phyloP scores from a whole-genome alignment of 331 rosid genomes.

The Phaseolus coccineus region DNA sequence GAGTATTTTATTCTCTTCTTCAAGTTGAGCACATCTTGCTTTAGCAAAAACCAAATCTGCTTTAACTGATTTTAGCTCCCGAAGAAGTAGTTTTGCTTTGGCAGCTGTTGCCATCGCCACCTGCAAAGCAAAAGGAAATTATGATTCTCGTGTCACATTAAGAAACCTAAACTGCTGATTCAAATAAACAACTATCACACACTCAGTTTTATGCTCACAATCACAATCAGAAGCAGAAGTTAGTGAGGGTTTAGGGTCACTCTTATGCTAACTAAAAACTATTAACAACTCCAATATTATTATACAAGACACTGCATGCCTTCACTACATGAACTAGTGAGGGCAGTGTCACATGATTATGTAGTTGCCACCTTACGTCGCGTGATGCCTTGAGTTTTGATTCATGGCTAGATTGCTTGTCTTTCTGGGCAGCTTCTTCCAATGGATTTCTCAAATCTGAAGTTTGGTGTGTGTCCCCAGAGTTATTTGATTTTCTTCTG shows the following conservation, averaged over 20 bases:
- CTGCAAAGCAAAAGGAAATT: slow-evolving; percentile 56
- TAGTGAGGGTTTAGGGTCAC: background rate
- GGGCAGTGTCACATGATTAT: slow-evolving; percentile 64
- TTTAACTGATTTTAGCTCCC: slow-evolving; percentile 93
- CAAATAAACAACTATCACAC: slow-evolving; percentile 11
- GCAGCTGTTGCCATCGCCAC: slow-evolving; percentile 99
- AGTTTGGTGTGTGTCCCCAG: slow-evolving; percentile 56
- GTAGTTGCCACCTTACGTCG: slow-evolving; percentile 99
- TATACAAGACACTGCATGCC: slow-evolving; percentile 24
- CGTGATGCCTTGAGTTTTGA: slow-evolving; percentile 98
- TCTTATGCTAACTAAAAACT: slow-evolving; percentile 6
- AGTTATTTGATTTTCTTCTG: slow-evolving; percentile 60
- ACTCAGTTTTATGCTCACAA: background rate
- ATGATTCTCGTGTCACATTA: slow-evolving; percentile 33
- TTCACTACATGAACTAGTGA: slow-evolving; percentile 46
- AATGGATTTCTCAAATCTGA: slow-evolving; percentile 50
- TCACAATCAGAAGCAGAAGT: background rate
- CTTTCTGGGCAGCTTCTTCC: slow-evolving; percentile 54
- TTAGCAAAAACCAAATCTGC: slow-evolving; percentile 96
- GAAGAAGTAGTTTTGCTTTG: slow-evolving; percentile 90
- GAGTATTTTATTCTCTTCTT: slow-evolving; percentile 90
- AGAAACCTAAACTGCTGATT: background rate
- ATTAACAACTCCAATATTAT: slow-evolving; percentile 32
- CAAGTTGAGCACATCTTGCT: slow-evolving; percentile 90
- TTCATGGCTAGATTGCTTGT: slow-evolving; percentile 57